A percentile compares a stretch with the other conserved stretches of the same genome.
Conservation (phyloP, 2,329 filamentous ascomycete species). For the Nannizziopsis arthrosporioides region DNA sequence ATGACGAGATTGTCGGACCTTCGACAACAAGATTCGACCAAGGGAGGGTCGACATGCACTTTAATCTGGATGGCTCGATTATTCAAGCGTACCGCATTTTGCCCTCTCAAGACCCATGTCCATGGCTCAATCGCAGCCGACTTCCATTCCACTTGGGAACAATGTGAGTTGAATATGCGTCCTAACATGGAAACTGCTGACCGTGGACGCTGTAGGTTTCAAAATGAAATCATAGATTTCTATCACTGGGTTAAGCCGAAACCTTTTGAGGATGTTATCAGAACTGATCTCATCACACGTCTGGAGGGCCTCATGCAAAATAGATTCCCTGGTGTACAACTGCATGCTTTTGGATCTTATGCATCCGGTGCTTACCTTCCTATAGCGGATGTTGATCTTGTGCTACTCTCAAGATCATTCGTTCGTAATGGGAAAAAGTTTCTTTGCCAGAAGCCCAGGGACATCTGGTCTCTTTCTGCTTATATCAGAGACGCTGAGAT, state of each 20-base stretch:
- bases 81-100: constrained; percentile 43
- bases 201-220: constrained; percentile 47
- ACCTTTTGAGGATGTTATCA: constrained; percentile 63
- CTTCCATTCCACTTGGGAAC: constrained; percentile 24
- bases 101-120: constrained; percentile 37
- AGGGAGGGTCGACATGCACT: constrained; percentile 43
- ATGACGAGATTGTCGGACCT: constrained; percentile 50
- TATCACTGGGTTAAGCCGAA: constrained; percentile 72
- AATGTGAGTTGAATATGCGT: constrained; percentile 20
- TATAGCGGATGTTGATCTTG: constrained; percentile 86
- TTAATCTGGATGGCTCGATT: constrained; percentile 40
- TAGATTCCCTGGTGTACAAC: constrained; percentile 48
- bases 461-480: constrained; percentile 51
- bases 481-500: constrained; percentile 49
- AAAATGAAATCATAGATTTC: constrained; percentile 84
- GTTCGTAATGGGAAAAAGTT: constrained; percentile 42
- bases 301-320: constrained; percentile 50
- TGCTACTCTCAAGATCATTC: constrained; percentile 56
- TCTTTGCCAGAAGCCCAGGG: constrained; percentile 41
- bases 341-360: constrained; percentile 84
- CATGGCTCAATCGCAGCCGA: constrained; percentile 45
- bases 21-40: constrained; percentile 40
- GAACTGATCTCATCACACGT: constrained; percentile 58
- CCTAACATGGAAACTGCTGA: neutral
- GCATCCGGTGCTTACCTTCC: constrained; percentile 69